Conservation (phyloP, 768 basidiomycete species). For the Cubamyces sp. region DNA sequence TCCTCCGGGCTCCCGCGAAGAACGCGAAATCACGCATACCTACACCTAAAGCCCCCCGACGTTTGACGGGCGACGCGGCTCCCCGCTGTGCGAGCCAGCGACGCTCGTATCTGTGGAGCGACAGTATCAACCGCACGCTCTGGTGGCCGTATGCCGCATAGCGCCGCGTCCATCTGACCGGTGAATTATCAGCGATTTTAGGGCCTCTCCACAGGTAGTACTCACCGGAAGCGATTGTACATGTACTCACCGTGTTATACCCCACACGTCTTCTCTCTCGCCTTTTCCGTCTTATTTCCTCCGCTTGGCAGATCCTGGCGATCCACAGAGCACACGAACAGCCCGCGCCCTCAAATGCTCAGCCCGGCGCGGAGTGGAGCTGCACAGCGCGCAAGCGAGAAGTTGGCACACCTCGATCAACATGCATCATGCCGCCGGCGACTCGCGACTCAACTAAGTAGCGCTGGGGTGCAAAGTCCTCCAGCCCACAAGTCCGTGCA, state of each 20-base stretch:
- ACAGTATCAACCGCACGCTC: background rate
- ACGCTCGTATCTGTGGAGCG: background rate
- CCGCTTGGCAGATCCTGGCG: background rate
- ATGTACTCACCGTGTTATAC: background rate
- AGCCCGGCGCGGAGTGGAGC: background rate
- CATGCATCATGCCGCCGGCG: conserved; percentile 1
- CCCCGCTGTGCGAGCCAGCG: conserved; percentile 4
- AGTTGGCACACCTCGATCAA: no score
- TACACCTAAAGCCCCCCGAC: background rate
- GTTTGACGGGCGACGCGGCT: background rate
- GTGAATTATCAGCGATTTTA: background rate
- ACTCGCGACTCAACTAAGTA: no score
- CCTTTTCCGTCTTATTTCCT: background rate
- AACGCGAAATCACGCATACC: no score
- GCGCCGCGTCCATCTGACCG: conserved; percentile 9
- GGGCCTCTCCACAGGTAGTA: background rate
- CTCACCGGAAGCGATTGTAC: background rate
- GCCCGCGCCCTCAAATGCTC: no score
- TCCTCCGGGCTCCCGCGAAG: background rate
- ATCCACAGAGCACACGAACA: no score
- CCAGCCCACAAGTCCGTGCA: no score
- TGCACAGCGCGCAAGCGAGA: background rate
- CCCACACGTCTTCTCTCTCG: background rate
- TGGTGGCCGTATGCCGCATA: background rate
- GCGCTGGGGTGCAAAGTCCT: no score